Base-by-base conservation (phyloP, 2,329 filamentous ascomycete genomes). In the Penicillium oxalicum region DNA sequence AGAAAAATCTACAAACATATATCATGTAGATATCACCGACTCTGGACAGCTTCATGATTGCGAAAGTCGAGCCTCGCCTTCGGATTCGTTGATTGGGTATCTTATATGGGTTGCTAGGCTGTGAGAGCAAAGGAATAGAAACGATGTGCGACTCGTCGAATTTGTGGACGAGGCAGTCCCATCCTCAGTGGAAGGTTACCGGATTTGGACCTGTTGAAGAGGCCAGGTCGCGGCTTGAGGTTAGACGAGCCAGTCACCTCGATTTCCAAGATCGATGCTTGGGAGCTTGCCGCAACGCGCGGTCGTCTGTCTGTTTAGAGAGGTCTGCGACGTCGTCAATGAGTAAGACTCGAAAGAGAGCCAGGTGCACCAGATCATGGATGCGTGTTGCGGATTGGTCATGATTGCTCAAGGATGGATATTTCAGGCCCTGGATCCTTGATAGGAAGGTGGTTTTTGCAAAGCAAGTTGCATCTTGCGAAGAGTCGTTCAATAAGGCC, bases 401-500 rank as follows among this genome's bases (percentile, higher is more conserved):
- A 32, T 11, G 11, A 32, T 32, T 24, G 4, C 28, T 18, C 27
- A 8, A 39, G 12, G 28, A 9, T 11, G 13, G 4, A n/a, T 34
- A 5, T 27, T 18, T 9, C 18, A 12, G 7, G 41, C 2, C 18
- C 25, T 13, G 24, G 27, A 12, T 32, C 29, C 29, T 8, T 32
- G 29, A 11, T 32, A 8, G 18, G 29, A 32, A 32, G 29, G 29
- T 32, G 29, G 12, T 28, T 44, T 9, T n/a, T 28, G 12, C 18
- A 12, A 12, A n/a, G 35, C 34, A 9, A 28, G 25, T 32, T 3
- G 25, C 25, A 13, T 7, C 2, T 4, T n/a, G 12, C 12, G 25
- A 12, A 4, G 11, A 26, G n/a, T 9, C 32, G 29, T 45, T 87
- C 79, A 93, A 63, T 87, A 87, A 26, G 93, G 93, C 73, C 94